These are phyloP conservation scores for Drosera spatulata DNA, from an alignment of 179 eudicot genomes.

Conservation along the genomic window DNA sequence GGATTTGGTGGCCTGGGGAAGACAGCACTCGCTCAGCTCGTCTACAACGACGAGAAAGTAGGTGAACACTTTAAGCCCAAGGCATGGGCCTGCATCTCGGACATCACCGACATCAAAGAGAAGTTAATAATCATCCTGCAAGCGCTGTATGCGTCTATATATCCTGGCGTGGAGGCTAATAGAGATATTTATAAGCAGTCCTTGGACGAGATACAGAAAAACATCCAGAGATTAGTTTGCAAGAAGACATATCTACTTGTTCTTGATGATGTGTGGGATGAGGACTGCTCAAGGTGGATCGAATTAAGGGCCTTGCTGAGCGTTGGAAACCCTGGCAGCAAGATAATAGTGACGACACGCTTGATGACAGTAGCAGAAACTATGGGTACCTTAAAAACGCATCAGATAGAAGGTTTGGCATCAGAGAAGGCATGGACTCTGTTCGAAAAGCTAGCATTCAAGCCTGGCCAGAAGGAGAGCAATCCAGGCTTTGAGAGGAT, in stretches of 20 bases:
- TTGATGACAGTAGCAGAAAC: neutral
- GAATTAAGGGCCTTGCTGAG: neutral
- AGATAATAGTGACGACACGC: slow-evolving; percentile 8
- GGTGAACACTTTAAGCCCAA: neutral
- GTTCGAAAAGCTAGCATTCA: slow-evolving; percentile 4
- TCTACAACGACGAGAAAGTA: neutral
- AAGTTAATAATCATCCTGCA: neutral
- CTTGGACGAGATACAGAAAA: neutral
- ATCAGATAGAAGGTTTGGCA: slow-evolving; percentile 2
- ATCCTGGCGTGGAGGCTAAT: neutral
- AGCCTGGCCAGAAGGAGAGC: neutral
- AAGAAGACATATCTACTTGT: slow-evolving; percentile 6
- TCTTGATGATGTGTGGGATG: too few relatives aligned
- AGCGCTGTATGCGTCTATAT: neutral
- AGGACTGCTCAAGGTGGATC: slow-evolving; percentile 8
- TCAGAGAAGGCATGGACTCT: neutral
- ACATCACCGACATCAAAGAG: neutral
- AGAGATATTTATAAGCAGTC: too few relatives aligned
- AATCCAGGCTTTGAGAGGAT: neutral
- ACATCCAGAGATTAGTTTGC: neutral
- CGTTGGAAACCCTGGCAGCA: neutral
- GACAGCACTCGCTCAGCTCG: slow-evolving; percentile 1
- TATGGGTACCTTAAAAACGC: neutral
- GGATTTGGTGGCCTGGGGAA: slow-evolving; percentile 1
- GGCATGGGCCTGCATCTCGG: neutral